Base-by-base conservation (phyloP, 176 grass and related monocot species). In the Zoysia japonica region DNA sequence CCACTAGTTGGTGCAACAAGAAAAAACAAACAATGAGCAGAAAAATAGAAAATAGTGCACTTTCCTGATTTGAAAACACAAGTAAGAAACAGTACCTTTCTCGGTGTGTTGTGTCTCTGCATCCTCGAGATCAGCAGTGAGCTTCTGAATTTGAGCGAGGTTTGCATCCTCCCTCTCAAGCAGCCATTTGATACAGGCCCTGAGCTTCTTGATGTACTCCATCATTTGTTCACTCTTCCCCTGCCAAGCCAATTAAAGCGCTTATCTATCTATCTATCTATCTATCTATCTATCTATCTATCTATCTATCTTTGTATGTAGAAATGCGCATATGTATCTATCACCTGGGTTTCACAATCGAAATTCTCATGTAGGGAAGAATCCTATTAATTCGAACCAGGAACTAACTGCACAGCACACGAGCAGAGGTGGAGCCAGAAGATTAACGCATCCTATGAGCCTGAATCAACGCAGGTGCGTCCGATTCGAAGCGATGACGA, bases 171-270 rank as follows among this genome's bases (percentile, higher is more conserved):
- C 88, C 70, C 68, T 77, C 28, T 94, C 88, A 20, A 89, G 87
- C 13, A 91, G 14, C 88, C 92, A 91, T 56, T 81, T 94, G 45
- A 91, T 87, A 50, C 92, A 94, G 67, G 86, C 80, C n/a, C 88
- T 76, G 28, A 94, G 73, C 63, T 89, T 94, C 76, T 91, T 94
- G 43, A 94, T 94, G 75, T 94, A 94, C 15, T 94, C 92, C 15
- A 85, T 79, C 92, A 94, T 94, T 41, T 94, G 92, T 76, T 94
- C 92, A 2, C 86, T 88, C 49, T 87, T 94, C 0, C 88, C 92
- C 92, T 94, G 78, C 0, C 8, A 52, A 79, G 62, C 2, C 14
- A 55, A 78, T 47, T 14, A 3, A 3, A 20, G 19, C 28, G 28
- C 28, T 28, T 28, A 28, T 28, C 28, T 28, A 28, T n/a, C n/a